Conservation (phyloP, 306 rosid species). For the Canavalia ensiformis region DNA sequence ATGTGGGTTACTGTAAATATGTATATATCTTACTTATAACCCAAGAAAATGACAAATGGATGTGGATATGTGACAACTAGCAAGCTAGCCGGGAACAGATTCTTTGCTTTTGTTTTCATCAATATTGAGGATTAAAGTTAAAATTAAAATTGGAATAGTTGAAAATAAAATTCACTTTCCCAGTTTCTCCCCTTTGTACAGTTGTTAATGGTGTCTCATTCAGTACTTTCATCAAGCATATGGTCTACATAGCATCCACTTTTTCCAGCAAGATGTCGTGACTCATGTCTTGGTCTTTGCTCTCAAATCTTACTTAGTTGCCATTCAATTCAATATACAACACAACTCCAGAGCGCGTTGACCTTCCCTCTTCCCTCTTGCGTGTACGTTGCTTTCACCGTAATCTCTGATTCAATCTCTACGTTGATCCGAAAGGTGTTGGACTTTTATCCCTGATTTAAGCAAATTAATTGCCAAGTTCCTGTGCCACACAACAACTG, state of each 20-base stretch:
- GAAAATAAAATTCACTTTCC: not conserved
- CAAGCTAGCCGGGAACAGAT: conserved; percentile 40
- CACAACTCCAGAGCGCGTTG: conserved; percentile 7
- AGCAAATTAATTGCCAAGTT: not conserved
- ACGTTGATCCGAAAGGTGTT: conserved; percentile 1
- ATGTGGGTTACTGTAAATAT: conserved; percentile 13
- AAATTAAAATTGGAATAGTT: not conserved
- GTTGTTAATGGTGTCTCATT: not conserved
- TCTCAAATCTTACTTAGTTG: conserved; percentile 25
- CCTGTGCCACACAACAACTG: too few relatives aligned
- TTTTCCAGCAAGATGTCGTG: not conserved
- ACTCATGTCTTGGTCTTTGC: conserved; percentile 31
- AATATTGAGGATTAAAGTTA: not conserved
- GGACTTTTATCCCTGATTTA: not conserved
- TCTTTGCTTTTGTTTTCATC: conserved; percentile 43
- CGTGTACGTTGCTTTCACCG: conserved; percentile 34
- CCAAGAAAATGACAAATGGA: conserved; percentile 34
- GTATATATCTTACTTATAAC: conserved; percentile 26
- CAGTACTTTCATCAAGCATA: too few relatives aligned
- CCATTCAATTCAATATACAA: not conserved
- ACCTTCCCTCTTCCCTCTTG: not conserved
- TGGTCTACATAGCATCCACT: too few relatives aligned
- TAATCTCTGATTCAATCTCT: conserved; percentile 34
- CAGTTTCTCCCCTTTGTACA: not conserved
- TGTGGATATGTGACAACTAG: conserved; percentile 20